phyloP scores from a whole-genome alignment of 768 basidiomycete species.

The Suillus subluteus region DNA sequence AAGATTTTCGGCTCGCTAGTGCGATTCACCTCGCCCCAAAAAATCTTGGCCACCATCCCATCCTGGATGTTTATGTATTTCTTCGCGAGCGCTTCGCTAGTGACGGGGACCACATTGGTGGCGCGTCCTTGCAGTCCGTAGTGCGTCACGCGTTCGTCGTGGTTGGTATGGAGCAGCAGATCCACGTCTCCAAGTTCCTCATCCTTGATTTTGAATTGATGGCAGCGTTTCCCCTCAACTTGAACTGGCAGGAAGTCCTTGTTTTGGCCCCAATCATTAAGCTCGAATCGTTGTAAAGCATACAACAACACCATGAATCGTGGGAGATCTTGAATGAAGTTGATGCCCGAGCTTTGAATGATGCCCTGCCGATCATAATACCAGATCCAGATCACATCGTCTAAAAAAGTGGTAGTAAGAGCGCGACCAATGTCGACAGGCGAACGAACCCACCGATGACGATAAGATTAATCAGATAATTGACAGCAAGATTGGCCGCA shows the following conservation, averaged over 20 bases:
- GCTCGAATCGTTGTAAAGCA: not conserved
- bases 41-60: not conserved
- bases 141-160: not conserved
- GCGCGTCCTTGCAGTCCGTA: slow-evolving; percentile 1
- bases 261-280: not conserved
- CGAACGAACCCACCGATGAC: not conserved
- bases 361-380: not conserved
- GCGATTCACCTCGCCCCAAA: not conserved
- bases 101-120: not conserved
- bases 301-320: not conserved
- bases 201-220: not conserved
- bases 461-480: not conserved
- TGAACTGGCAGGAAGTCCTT: not conserved
- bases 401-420: not conserved
- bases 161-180: not conserved
- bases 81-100: not conserved
- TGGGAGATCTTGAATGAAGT: not conserved
- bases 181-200: not conserved
- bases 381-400: slow-evolving; percentile 5
- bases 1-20: not conserved
- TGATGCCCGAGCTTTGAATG: not conserved
- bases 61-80: no score
- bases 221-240: not conserved
- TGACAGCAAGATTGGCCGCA: not conserved
- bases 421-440: no score